Conservation (phyloP, 495 filamentous ascomycete species). For the Penicillium soppii region DNA sequence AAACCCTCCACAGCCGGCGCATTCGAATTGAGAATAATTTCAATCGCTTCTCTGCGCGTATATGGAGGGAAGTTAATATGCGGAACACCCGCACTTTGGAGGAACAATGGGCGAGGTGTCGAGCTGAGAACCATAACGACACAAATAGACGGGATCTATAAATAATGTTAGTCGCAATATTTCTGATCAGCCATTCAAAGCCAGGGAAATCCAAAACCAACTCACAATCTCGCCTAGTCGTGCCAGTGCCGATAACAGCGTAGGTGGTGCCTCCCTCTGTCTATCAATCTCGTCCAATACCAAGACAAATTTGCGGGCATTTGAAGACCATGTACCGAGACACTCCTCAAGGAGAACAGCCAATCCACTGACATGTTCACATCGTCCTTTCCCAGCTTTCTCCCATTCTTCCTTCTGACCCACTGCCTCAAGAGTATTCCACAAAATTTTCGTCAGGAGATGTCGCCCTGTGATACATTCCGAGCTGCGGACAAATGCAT, state of each 20-base stretch:
- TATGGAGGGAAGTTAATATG: conserved; percentile 86
- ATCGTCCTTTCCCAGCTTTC: conserved; percentile 53
- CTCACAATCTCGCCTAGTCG: conserved; percentile 75
- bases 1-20: conserved; percentile 34
- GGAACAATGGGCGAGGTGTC: conserved; percentile 64
- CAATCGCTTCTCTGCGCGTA: conserved; percentile 71
- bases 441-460: conserved; percentile 65
- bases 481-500: conserved; percentile 71
- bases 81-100: conserved; percentile 70
- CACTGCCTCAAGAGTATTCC: conserved; percentile 35
- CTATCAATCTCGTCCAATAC: conserved; percentile 91
- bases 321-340: conserved; percentile 27
- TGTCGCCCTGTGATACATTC: conserved; percentile 93
- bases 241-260: conserved; percentile 77
- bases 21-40: conserved; percentile 60
- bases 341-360: conserved; percentile 64
- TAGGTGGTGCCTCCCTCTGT: conserved; percentile 77
- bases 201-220: conserved; percentile 6
- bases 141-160: conserved; percentile 76
- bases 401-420: conserved; percentile 40
- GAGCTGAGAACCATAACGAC: conserved; percentile 73
- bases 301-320: conserved; percentile 63
- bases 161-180: background rate
- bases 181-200: background rate
- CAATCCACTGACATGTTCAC: conserved; percentile 75